phyloP scores from a whole-genome alignment of 208 protist genomes.

The Novymonas esmeraldas region DNA sequence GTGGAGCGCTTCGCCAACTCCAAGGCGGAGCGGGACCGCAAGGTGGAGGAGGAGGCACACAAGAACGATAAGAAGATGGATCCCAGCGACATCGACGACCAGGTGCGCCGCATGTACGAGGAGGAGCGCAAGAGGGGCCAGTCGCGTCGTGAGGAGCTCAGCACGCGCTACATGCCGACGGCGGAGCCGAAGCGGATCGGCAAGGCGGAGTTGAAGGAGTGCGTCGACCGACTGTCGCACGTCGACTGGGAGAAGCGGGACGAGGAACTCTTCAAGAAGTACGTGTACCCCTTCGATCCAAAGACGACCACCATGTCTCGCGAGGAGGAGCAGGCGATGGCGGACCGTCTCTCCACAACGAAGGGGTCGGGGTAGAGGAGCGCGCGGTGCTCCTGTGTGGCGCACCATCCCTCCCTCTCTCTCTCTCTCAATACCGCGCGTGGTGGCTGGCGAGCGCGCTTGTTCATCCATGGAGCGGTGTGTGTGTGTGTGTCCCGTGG shows the following conservation, averaged over 20 bases:
- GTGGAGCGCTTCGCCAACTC: constrained; percentile 62
- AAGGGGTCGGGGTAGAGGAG: constrained; percentile 22
- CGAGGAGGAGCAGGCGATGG: constrained; percentile 64
- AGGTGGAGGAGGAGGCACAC: constrained; percentile 59
- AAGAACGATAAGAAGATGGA: constrained; percentile 68
- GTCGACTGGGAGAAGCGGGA: constrained; percentile 82
- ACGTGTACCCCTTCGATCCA: constrained; percentile 85
- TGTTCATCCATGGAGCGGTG: no score
- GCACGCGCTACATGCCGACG: constrained; percentile 56
- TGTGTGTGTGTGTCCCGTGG: no score
- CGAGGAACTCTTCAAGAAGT: constrained; percentile 86
- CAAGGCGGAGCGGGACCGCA: constrained; percentile 60
- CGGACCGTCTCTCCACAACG: constrained; percentile 74
- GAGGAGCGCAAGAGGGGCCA: constrained; percentile 65
- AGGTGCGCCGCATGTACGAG: constrained; percentile 84
- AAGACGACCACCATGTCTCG: constrained; percentile 65
- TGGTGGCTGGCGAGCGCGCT: no score
- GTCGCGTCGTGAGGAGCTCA: constrained; percentile 50
- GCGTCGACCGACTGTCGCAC: constrained; percentile 69
- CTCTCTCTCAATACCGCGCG: no score
- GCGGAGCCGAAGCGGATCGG: constrained; percentile 65
- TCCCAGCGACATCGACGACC: constrained; percentile 69
- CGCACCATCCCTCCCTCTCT: not conserved
- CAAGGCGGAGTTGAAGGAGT: constrained; percentile 69
- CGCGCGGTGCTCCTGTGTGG: not conserved